A percentile compares a stretch with the other conserved stretches of the same genome.
These are phyloP conservation scores for Miamiensis avidus DNA, from an alignment of 169 alveolate genomes.

Conservation along the genomic window DNA sequence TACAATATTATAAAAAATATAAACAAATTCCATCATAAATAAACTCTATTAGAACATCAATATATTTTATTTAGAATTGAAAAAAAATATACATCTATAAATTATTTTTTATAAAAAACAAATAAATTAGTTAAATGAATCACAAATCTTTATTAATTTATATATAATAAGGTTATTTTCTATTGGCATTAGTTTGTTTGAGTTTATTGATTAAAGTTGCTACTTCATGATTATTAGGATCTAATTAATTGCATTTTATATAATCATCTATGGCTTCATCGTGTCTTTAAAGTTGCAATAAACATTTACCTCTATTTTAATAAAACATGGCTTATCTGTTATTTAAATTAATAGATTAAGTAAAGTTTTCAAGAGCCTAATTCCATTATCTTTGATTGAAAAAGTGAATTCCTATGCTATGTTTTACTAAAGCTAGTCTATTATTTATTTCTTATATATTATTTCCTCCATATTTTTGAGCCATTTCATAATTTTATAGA, in stretches of 20 bases:
- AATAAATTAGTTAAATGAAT: background rate
- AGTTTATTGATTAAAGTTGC: conserved; percentile 10
- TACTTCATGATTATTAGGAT: conserved; percentile 18
- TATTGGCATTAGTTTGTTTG: background rate
- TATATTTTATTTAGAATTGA: no score
- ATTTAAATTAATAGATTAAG: conserved; percentile 1
- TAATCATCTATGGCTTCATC: conserved; percentile 13
- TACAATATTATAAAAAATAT: no score
- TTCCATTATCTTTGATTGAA: conserved; percentile 12
- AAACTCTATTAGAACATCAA: no score
- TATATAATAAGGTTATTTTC: conserved; percentile 9
- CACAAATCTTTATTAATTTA: no score
- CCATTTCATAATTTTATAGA: conserved; percentile 4
- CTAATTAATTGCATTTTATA: conserved; percentile 8
- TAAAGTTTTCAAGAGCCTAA: conserved; percentile 10
- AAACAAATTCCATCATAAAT: no score
- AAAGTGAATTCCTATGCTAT: conserved; percentile 14
- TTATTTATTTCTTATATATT: conserved; percentile 7
- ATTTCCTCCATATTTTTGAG: conserved; percentile 4
- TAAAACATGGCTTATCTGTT: background rate
- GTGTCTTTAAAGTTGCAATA: background rate
- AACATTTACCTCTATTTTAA: conserved; percentile 25
- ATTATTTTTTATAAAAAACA: no score
- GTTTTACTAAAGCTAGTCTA: conserved; percentile 11
- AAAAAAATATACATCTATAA: no score